Conservation (phyloP, 306 rosid genomes). For the Cucurbita pepo region DNA sequence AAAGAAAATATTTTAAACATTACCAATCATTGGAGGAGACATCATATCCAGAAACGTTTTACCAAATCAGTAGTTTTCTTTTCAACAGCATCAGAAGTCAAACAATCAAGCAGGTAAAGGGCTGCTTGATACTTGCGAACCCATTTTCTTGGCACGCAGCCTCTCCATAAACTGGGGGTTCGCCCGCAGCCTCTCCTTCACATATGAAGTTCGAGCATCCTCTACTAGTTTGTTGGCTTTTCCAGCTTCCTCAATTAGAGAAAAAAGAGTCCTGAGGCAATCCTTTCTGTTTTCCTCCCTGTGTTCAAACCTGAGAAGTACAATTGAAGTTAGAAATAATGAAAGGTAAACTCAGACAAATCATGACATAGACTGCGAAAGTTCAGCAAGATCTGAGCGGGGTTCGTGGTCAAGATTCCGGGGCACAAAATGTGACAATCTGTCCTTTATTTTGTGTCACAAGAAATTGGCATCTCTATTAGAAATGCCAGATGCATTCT, state of each 20-base stretch:
- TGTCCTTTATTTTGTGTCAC: neutral
- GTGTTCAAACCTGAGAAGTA: constrained; percentile 54
- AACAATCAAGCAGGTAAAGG: constrained; percentile 25
- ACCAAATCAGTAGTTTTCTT: neutral
- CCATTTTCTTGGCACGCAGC: constrained; percentile 43
- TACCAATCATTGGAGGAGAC: neutral
- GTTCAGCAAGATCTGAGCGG: neutral
- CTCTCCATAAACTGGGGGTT: constrained; percentile 80
- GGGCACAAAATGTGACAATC: neutral
- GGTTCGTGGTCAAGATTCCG: neutral
- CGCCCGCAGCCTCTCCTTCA: constrained; percentile 57
- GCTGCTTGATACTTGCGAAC: constrained; percentile 25
- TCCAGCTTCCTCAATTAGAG: constrained; percentile 85
- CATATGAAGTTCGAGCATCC: constrained; percentile 56
- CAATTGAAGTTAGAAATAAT: neutral
- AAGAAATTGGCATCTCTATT: neutral
- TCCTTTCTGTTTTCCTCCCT: constrained; percentile 96
- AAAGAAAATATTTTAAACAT: neutral
- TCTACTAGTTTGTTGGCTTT: constrained; percentile 77
- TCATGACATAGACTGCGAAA: neutral
- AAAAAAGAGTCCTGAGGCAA: constrained; percentile 75
- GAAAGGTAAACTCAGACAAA: neutral
- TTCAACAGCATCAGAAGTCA: neutral
- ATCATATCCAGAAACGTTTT: neutral
- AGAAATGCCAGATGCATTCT: neutral